Evolutionary conservation across 495 filamentous ascomycete species (phyloP).

Genomic region (Podospora didyma): DNA sequence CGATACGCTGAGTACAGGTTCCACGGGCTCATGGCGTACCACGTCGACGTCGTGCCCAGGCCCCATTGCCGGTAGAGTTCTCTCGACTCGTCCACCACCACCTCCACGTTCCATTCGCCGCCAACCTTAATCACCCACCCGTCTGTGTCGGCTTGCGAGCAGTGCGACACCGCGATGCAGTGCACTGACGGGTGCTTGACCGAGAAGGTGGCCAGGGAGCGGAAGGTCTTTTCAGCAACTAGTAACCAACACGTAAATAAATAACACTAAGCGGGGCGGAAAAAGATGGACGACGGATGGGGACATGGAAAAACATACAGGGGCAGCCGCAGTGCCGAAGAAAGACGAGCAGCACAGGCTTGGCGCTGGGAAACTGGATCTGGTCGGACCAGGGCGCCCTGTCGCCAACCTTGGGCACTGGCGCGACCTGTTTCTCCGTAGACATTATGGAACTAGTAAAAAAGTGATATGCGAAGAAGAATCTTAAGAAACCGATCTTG

Average conservation of each 20-base stretch:
- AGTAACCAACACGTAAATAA: neutral
- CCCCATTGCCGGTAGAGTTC: constrained; percentile 53
- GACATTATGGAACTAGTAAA: too few relatives aligned
- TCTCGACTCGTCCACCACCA: constrained; percentile 51
- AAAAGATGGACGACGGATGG: neutral
- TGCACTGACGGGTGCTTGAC: constrained; percentile 41
- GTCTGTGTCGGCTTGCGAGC: constrained; percentile 44
- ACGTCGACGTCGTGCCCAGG: constrained; percentile 45
- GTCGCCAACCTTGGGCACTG: constrained; percentile 38
- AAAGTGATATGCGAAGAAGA: too few relatives aligned
- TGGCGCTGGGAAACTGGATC: constrained; percentile 41
- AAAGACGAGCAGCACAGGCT: constrained; percentile 53
- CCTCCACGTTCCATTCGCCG: constrained; percentile 47
- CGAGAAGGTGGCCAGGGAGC: constrained; percentile 41
- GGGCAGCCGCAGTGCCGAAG: constrained; percentile 60
- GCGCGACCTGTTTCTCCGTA: constrained; percentile 16
- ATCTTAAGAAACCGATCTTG: too few relatives aligned
- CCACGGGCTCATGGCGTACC: constrained; percentile 45
- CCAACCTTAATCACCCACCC: constrained; percentile 51
- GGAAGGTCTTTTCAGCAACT: constrained; percentile 61
- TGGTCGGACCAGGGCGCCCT: constrained; percentile 44
- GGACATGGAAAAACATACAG: constrained; percentile 38
- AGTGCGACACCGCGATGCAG: constrained; percentile 58
- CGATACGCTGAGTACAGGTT: constrained; percentile 41
- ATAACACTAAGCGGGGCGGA: too few relatives aligned